Percentiles rank a stretch among this genome's conserved stretches.
Conservation (phyloP, 2,329 filamentous ascomycete species). For the Diaporthe nobilis region DNA sequence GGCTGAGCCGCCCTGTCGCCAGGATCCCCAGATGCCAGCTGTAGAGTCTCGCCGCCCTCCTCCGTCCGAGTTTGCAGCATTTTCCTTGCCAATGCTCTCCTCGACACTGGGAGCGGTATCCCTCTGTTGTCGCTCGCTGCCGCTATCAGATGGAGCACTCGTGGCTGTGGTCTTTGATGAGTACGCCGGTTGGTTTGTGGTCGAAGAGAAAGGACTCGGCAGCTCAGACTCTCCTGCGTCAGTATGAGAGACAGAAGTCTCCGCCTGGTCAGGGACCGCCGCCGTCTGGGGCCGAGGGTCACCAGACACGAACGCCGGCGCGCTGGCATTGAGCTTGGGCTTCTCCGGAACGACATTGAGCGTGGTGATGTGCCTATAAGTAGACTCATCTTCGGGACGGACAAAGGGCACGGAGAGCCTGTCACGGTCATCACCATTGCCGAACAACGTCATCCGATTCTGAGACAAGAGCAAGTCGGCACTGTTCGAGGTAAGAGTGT, state of each 20-base stretch:
- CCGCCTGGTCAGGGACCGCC: conserved; percentile 41
- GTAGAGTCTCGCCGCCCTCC: conserved; percentile 60
- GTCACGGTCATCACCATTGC: conserved; percentile 78
- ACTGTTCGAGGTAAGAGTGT: conserved; percentile 86
- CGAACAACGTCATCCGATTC: conserved; percentile 88
- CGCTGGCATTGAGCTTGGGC: conserved; percentile 69
- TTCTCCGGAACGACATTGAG: conserved; percentile 68
- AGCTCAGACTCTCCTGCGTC: conserved; percentile 49
- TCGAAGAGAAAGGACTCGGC: conserved; percentile 46
- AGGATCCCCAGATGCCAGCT: conserved; percentile 78
- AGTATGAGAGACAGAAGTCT: conserved; percentile 45
- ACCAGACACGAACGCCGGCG: conserved; percentile 59
- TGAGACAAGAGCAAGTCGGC: conserved; percentile 94
- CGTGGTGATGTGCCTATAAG: conserved; percentile 84
- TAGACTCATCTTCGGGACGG: conserved; percentile 86
- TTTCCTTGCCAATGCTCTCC: conserved; percentile 48
- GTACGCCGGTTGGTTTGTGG: conserved; percentile 52
- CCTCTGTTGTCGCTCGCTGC: conserved; percentile 59
- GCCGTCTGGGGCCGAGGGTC: conserved; percentile 45
- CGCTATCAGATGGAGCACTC: conserved; percentile 59
- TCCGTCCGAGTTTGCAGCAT: conserved; percentile 45
- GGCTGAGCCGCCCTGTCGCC: conserved; percentile 71
- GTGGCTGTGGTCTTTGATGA: conserved; percentile 52
- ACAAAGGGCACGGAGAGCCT: conserved; percentile 93
- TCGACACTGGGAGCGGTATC: conserved; percentile 48